These are phyloP conservation scores for Coprinopsis marcescibilis DNA, from an alignment of 768 basidiomycete genomes.

Conservation along the genomic window DNA sequence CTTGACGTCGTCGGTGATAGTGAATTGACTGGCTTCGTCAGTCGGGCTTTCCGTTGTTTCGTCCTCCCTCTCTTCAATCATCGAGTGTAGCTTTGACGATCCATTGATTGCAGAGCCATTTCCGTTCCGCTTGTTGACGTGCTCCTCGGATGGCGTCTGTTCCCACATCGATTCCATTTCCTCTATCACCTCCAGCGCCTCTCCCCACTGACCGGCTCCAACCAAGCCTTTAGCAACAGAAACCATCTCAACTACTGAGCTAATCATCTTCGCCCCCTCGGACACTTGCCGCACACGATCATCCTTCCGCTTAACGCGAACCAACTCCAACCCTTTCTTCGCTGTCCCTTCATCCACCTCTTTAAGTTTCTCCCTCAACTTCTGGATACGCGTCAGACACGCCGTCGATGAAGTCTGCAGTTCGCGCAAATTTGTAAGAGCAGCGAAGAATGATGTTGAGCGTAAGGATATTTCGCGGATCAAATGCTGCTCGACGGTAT, in stretches of 20 bases:
- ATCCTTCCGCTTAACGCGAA: slow-evolving; percentile 58
- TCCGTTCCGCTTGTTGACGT: slow-evolving; percentile 13
- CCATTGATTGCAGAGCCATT: slow-evolving; percentile 16
- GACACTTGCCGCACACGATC: slow-evolving; percentile 54
- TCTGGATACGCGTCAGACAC: slow-evolving; percentile 70
- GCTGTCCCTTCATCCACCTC: slow-evolving; percentile 77
- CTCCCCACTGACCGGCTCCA: slow-evolving; percentile 82
- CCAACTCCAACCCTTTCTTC: slow-evolving; percentile 70
- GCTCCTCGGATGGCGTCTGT: slow-evolving; percentile 8
- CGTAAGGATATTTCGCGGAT: slow-evolving; percentile 87
- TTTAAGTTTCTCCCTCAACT: slow-evolving; percentile 63
- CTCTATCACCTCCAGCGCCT: slow-evolving; percentile 73
- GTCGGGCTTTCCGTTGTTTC: slow-evolving; percentile 7
- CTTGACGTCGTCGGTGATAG: slow-evolving; percentile 9
- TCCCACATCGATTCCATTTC: slow-evolving; percentile 59
- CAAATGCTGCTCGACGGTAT: slow-evolving; percentile 92
- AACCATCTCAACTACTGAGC: slow-evolving; percentile 72
- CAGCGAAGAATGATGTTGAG: slow-evolving; percentile 93
- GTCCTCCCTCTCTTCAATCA: slow-evolving; percentile 30
- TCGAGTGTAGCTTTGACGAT: slow-evolving; percentile 27
- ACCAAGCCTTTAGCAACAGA: slow-evolving; percentile 68
- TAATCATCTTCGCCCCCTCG: slow-evolving; percentile 58
- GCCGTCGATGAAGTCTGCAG: slow-evolving; percentile 84
- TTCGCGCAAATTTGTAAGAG: slow-evolving; percentile 89
- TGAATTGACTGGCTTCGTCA: slow-evolving; percentile 2